Conservation (phyloP, 768 basidiomycete species). For the Rhodocollybia butyracea region DNA sequence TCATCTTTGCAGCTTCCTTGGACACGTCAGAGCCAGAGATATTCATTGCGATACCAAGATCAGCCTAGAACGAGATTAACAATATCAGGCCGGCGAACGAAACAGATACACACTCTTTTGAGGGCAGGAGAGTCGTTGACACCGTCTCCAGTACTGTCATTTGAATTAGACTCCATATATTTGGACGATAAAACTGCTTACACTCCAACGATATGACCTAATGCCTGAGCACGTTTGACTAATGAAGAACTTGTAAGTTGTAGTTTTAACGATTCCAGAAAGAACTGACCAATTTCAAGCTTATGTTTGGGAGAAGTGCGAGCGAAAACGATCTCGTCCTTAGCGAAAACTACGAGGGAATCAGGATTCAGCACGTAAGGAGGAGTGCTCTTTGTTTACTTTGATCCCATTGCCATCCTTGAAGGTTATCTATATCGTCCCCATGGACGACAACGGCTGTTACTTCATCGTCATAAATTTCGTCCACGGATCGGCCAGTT, state of each 20-base stretch:
- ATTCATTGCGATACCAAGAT: conserved; percentile 74
- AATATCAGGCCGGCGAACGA: neutral
- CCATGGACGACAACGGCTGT: conserved; percentile 66
- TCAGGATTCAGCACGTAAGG: conserved; percentile 3
- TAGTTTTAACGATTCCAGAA: conserved; percentile 1
- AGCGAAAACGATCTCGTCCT: conserved; percentile 70
- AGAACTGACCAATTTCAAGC: conserved; percentile 58
- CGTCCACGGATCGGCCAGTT: conserved; percentile 49
- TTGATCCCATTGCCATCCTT: conserved; percentile 75
- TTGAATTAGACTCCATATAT: conserved; percentile 5
- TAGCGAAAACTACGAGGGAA: conserved; percentile 49
- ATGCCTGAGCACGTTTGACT: conserved; percentile 71
- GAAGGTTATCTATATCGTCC: conserved; percentile 60
- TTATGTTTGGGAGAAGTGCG: conserved; percentile 73
- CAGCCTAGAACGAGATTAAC: conserved; percentile 37
- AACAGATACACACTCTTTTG: conserved; percentile 41
- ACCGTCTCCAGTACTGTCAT: conserved; percentile 62
- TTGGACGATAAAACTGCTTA: conserved; percentile 27
- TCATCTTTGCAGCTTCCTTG: conserved; percentile 75
- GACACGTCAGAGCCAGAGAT: conserved; percentile 73
- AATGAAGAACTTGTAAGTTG: neutral
- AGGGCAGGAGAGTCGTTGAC: conserved; percentile 72
- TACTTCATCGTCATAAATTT: conserved; percentile 68
- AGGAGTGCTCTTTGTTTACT: conserved; percentile 38
- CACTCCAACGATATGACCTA: conserved; percentile 73